Evolutionary conservation across 345 rosid species (phyloP).

Genomic region (Angophora floribunda): DNA sequence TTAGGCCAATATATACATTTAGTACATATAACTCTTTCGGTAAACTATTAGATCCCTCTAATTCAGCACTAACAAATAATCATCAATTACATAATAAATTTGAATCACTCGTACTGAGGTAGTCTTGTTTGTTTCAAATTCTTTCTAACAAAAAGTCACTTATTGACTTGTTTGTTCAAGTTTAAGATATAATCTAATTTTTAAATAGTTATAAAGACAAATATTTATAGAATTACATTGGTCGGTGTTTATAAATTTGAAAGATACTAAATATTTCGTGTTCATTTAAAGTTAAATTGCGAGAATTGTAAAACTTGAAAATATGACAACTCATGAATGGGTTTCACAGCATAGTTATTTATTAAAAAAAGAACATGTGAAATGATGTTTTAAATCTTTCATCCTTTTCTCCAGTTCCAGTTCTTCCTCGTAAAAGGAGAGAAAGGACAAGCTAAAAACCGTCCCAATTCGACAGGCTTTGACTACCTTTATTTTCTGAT

Average conservation of each 20-base stretch:
- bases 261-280: not conserved
- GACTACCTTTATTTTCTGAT: not conserved
- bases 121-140: not conserved
- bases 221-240: not conserved
- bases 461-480: not conserved
- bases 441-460: not conserved
- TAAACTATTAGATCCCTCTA: not conserved
- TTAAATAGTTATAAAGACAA: not conserved
- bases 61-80: not conserved
- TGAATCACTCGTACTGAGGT: not conserved
- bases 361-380: not conserved
- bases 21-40: not conserved
- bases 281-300: not conserved
- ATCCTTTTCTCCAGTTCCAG: not conserved
- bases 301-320: not conserved
- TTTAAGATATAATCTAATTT: not conserved
- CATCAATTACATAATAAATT: not conserved
- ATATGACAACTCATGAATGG: not conserved
- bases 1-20: not conserved
- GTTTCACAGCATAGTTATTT: not conserved
- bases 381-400: not conserved
- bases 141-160: not conserved
- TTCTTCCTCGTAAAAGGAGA: not conserved
- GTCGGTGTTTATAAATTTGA: not conserved
- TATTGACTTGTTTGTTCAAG: not conserved